phyloP scores from a whole-genome alignment of 2,329 filamentous ascomycete genomes.

The Aspergillus aculeatus region DNA sequence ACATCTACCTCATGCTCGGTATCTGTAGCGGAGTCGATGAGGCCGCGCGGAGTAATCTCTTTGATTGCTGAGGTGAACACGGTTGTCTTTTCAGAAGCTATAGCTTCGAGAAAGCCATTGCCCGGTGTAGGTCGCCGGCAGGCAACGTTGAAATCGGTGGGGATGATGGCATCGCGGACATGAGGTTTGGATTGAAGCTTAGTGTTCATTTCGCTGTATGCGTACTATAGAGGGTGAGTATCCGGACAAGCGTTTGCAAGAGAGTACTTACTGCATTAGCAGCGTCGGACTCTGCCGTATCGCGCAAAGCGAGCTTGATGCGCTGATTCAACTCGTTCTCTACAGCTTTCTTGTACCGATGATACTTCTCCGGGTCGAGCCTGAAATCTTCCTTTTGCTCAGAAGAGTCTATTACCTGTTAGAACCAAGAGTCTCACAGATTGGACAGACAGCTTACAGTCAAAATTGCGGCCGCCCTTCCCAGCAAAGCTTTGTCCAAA shows the following conservation, averaged over 20 bases:
- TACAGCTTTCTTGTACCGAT: constrained; percentile 10
- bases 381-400: constrained; percentile 10
- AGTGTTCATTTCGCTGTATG: constrained; percentile 4
- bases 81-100: constrained; percentile 60
- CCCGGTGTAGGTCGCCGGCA: constrained; percentile 48
- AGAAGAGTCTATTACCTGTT: not conserved
- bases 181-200: constrained; percentile 28
- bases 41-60: constrained; percentile 29
- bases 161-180: constrained; percentile 36
- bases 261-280: constrained; percentile 5
- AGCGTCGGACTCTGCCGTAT: constrained; percentile 12
- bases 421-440: not conserved
- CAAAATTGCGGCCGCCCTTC: constrained; percentile 4
- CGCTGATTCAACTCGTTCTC: constrained; percentile 10
- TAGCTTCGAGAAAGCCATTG: constrained; percentile 56
- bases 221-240: not conserved
- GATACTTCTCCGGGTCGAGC: constrained; percentile 5
- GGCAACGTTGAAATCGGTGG: constrained; percentile 38
- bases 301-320: constrained; percentile 3
- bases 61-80: constrained; percentile 57
- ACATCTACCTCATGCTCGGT: constrained; percentile 32
- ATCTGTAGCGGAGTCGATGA: constrained; percentile 32
- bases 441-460: not conserved
- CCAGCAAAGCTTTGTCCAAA: constrained; percentile 6
- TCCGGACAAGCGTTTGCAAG: not conserved